phyloP scores from a whole-genome alignment of 202 grass and related monocot species.

The Panicum virgatum region DNA sequence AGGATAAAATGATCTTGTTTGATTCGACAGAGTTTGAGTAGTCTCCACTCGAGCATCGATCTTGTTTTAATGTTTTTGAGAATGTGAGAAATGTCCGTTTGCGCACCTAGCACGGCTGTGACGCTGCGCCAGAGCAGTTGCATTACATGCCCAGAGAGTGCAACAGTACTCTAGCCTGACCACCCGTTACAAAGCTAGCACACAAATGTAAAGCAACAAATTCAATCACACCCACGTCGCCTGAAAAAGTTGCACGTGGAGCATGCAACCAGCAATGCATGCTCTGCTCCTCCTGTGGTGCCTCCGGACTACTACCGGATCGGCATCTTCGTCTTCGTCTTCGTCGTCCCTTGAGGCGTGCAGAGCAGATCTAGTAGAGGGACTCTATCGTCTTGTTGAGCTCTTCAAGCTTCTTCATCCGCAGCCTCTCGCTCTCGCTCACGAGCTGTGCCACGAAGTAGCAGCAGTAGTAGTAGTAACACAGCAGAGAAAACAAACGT shows the following conservation, averaged over 20 bases:
- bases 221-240: not conserved
- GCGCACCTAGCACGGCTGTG: not conserved
- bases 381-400: constrained; percentile 76
- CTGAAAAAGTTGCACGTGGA: not conserved
- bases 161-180: not conserved
- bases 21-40: no score
- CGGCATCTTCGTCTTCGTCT: not conserved
- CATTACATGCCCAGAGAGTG: no score
- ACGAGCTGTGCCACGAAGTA: constrained; percentile 59
- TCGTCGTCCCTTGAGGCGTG: not conserved
- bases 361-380: constrained; percentile 41
- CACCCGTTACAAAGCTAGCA: constrained; percentile 9
- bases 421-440: constrained; percentile 73
- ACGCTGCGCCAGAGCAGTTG: no score
- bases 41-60: not conserved
- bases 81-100: not conserved
- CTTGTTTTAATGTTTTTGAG: not conserved
- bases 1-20: no score
- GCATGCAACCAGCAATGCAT: not conserved
- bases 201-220: constrained; percentile 9
- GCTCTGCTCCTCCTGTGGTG: constrained; percentile 1
- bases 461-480: no score
- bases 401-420: constrained; percentile 96
- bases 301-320: not conserved
- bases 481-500: not conserved